Base-by-base conservation (phyloP, 2,329 filamentous ascomycete genomes). In the Mycosphaerella sp. region DNA sequence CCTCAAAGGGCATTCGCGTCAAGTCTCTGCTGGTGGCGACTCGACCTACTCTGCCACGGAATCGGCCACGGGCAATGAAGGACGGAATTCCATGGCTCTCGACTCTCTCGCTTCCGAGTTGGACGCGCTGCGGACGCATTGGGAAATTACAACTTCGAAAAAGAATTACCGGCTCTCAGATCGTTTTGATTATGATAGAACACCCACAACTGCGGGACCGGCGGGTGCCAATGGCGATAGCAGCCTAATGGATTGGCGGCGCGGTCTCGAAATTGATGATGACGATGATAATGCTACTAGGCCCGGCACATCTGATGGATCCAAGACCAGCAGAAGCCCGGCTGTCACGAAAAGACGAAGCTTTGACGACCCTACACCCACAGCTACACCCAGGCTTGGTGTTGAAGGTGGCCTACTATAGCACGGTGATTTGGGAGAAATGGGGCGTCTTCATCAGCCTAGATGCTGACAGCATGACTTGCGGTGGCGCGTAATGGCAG, bases 61-160 rank as follows among this genome's bases (percentile, higher is more conserved):
- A 37, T 43, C 47, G 4, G 49, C 50, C 14, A 50, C 58, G 17
- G 52, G 49, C 25, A 55, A 44, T n/a, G 58, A 54, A 39, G 60
- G 55, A 42, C 64, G 66, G 46, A 68, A 71, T 47, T 69, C 70
- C 30, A 34, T 68, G 60, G 67, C 52, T 2, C 79, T 98, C 16
- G 93, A 98, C 70, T 93, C 85, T 58, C 80, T 98, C 18, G 91
- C 93, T 9, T 89, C 82, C 57, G 93, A 98, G 72, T 81, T 98
- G 6, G 93, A 98, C 68, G 86, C 87, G 10, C 77, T 98, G 42
- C 82, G 91, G 46, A 87, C 78, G 46, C 90, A 96, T 63, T 98
- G 93, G 93, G 89, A 97, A 72, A 88, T 85, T 35, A 95, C 89
- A 10, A 96, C 91, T 8, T 34, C 30, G 73, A 93, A n/a, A n/a